Percentiles rank a stretch among this genome's conserved stretches.
phyloP scores from a whole-genome alignment of 2,329 filamentous ascomycete genomes.

The Monosporascus sp. region DNA sequence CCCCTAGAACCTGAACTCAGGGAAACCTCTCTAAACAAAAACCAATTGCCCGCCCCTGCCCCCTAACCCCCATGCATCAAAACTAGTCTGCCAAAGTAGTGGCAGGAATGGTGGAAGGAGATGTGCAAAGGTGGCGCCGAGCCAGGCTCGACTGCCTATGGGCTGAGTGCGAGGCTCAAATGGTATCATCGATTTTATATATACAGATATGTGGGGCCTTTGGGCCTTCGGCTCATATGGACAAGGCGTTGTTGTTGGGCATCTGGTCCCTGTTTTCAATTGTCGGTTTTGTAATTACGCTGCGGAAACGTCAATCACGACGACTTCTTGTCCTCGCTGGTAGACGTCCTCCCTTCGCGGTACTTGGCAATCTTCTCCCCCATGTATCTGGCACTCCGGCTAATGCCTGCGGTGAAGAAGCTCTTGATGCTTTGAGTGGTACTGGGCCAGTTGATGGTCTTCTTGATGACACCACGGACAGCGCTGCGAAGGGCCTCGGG shows the following conservation, averaged over 20 bases:
- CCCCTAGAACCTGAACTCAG: background rate
- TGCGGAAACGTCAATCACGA: background rate
- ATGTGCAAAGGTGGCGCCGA: background rate
- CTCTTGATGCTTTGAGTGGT: slow-evolving; percentile 84
- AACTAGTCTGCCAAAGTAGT: background rate
- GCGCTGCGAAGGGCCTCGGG: slow-evolving; percentile 61
- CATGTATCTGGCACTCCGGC: slow-evolving; percentile 68
- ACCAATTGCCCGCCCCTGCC: background rate
- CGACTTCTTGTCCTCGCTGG: slow-evolving; percentile 18
- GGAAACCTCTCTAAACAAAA: background rate
- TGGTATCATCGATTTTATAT: background rate
- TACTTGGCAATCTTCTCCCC: slow-evolving; percentile 74
- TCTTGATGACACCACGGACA: slow-evolving; percentile 71
- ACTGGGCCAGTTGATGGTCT: slow-evolving; percentile 89
- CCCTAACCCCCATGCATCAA: background rate
- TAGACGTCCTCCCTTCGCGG: slow-evolving; percentile 35
- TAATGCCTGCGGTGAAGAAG: slow-evolving; percentile 68
- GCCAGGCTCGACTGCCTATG: background rate
- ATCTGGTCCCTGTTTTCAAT: too few relatives aligned
- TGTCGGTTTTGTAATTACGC: background rate
- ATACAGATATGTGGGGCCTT: background rate
- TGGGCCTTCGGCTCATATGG: background rate
- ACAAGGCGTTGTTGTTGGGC: too few relatives aligned
- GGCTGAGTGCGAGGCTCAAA: background rate
- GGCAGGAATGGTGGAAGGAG: background rate